Percentiles rank a stretch among this genome's conserved stretches.
Conservation (phyloP, 345 rosid species). For the Raphanus raphanistrum region DNA sequence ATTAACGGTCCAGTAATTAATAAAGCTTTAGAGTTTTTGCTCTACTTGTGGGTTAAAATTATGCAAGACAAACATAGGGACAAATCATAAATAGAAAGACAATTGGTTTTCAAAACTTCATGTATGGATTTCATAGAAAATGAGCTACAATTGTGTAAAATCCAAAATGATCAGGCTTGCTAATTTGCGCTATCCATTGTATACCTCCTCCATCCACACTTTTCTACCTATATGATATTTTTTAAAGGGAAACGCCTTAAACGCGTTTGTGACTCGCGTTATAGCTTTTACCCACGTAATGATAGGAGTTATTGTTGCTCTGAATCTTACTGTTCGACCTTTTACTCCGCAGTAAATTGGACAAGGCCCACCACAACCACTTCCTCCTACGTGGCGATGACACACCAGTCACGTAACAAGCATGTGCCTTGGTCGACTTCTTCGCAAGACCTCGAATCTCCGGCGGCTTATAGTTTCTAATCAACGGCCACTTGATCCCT, state of each 20-base stretch:
- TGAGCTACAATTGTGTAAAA: not conserved
- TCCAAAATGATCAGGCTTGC: conserved; percentile 8
- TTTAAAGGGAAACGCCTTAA: conserved; percentile 6
- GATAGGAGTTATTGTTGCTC: conserved; percentile 45
- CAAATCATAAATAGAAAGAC: not conserved
- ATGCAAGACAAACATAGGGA: not conserved
- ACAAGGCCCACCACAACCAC: conserved; percentile 48
- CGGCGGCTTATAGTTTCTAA: conserved; percentile 73
- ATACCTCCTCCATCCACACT: not conserved
- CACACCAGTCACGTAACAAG: conserved; percentile 38
- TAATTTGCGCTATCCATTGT: conserved; percentile 24
- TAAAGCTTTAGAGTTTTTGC: not conserved
- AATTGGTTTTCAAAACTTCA: not conserved
- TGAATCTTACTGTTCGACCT: conserved; percentile 32
- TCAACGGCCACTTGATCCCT: conserved; percentile 77
- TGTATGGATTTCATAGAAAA: conserved; percentile 13
- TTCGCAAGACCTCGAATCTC: conserved; percentile 54
- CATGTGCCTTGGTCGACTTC: conserved; percentile 43
- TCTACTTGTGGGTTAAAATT: not conserved
- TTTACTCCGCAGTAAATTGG: conserved; percentile 39
- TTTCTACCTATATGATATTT: not conserved
- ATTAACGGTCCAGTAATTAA: no score
- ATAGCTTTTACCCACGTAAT: conserved; percentile 39
- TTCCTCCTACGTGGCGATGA: conserved; percentile 40
- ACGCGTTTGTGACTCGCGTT: conserved; percentile 28